A percentile compares a stretch with the other conserved stretches of the same genome.
Conservation (phyloP, 805 yeast species). For the Ogataea haglerorum region DNA sequence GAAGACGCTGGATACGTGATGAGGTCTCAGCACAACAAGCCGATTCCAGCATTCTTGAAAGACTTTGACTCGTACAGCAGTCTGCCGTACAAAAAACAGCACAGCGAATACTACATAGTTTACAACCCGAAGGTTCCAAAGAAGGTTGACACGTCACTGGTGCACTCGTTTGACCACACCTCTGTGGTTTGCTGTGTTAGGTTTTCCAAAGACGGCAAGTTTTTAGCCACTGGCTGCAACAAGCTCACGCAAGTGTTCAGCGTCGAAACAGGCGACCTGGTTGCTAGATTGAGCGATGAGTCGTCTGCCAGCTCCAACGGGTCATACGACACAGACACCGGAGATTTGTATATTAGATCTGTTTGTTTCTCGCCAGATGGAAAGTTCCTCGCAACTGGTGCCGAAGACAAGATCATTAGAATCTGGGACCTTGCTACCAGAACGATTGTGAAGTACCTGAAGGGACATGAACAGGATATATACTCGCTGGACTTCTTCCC, state of each 20-base stretch:
- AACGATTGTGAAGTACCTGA: constrained; percentile 78
- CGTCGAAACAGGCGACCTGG: constrained; percentile 85
- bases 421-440: constrained; percentile 92
- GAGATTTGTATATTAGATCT: constrained; percentile 88
- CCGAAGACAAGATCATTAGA: constrained; percentile 85
- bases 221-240: constrained; percentile 95
- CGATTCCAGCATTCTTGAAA: constrained; percentile 74
- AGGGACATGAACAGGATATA: constrained; percentile 97
- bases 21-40: constrained; percentile 59
- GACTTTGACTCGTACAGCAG: constrained; percentile 79
- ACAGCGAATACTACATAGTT: constrained; percentile 79
- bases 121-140: constrained; percentile 85
- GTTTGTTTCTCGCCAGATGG: constrained; percentile 97
- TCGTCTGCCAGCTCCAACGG: constrained; percentile 43
- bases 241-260: constrained; percentile 92
- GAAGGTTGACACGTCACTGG: constrained; percentile 77
- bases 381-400: constrained; percentile 89
- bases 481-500: constrained; percentile 94
- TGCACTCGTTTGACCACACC: constrained; percentile 86
- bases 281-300: constrained; percentile 85
- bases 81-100: constrained; percentile 75
- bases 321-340: constrained; percentile 57
- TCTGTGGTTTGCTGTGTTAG: constrained; percentile 97
- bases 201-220: constrained; percentile 87
- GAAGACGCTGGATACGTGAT: constrained; percentile 36